Evolutionary conservation across 768 basidiomycete genomes (phyloP), one percentile per base, ranked within the genome.

Genomic region (Russula ochroleuca): DNA sequence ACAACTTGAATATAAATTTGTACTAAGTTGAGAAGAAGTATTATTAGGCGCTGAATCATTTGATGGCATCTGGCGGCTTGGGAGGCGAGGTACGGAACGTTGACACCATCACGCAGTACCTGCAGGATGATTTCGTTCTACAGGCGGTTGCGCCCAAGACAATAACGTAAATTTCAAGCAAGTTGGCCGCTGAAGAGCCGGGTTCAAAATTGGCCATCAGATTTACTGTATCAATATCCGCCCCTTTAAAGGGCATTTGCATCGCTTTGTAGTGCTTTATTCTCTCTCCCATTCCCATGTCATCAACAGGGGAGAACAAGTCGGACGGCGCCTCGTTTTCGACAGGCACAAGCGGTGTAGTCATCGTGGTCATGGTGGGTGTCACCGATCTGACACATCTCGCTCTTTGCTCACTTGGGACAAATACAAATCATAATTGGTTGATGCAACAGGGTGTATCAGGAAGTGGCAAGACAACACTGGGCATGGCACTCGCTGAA

Each of bases 391-490:
- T 38, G 21, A 33, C 37, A 28, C n/a, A 17, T 51, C 31, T 35
- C 10, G 11, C 7, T 63, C 19, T 33, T 23, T 25, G 45, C 45
- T 61, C 9, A 61, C 25, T 38, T 31, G 47, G 45, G 21, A 21
- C 14, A 28, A n/a, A 38, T 37, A 28, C 17, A 31, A 51, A 51
- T 19, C 17, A 15, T 21, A 49, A 49, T 49, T 15, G 0, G n/a
- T 56, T 31, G 55, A 8, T n/a, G 23, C 21, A 14, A 41, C 68
- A 88, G 87, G 90, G 90, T 38, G 86, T 90, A 3, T 88, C 81
- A 0, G 87, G 87, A 15, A 84, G 85, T 37, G 87, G 89, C 9
- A 90, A 90, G 71, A 83, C 84, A 33, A 89, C 87, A 23, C 78
- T 94, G 1, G 91, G 88, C 0, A 67, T 66, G 5, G 83, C 82